Conservation (phyloP, 2,329 filamentous ascomycete species). For the Aspergillus pseudoglaucus region DNA sequence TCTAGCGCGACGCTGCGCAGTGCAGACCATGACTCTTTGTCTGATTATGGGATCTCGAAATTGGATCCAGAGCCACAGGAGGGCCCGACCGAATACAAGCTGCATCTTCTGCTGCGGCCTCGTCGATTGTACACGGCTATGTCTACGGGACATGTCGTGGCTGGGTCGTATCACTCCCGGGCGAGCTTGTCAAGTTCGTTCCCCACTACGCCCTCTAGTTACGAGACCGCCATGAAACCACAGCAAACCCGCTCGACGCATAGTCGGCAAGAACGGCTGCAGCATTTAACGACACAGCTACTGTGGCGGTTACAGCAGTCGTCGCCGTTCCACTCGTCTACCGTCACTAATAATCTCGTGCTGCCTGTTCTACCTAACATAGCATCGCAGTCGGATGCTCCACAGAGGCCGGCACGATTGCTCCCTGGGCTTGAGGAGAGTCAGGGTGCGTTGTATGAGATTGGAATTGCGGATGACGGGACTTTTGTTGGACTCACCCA, state of each 20-base stretch:
- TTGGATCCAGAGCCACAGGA: constrained; percentile 87
- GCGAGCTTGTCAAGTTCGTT: constrained; percentile 15
- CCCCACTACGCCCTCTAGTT: constrained; percentile 17
- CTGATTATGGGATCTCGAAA: constrained; percentile 62
- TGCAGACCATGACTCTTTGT: constrained; percentile 32
- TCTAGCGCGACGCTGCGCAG: constrained; percentile 34
- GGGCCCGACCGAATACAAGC: constrained; percentile 92
- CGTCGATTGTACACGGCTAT: constrained; percentile 66
- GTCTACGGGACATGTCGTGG: constrained; percentile 56
- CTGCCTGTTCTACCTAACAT: constrained; percentile 67
- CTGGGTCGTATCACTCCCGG: constrained; percentile 46
- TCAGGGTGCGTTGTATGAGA: constrained; percentile 88
- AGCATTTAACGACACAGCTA: constrained; percentile 89
- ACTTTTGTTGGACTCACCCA: constrained; percentile 79
- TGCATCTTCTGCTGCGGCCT: constrained; percentile 78
- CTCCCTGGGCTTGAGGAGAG: constrained; percentile 82
- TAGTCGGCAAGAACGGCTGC: constrained; percentile 72
- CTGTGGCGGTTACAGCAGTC: constrained; percentile 94
- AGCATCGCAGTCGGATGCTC: constrained; percentile 51
- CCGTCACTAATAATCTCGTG: constrained; percentile 66
- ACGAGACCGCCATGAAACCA: constrained; percentile 29
- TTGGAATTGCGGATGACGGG: constrained; percentile 92
- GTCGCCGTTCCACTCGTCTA: constrained; percentile 79
- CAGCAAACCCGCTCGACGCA: constrained; percentile 52
- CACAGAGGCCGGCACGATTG: constrained; percentile 48